phyloP scores from a whole-genome alignment of 805 yeast species.

The Candida insectorum region DNA sequence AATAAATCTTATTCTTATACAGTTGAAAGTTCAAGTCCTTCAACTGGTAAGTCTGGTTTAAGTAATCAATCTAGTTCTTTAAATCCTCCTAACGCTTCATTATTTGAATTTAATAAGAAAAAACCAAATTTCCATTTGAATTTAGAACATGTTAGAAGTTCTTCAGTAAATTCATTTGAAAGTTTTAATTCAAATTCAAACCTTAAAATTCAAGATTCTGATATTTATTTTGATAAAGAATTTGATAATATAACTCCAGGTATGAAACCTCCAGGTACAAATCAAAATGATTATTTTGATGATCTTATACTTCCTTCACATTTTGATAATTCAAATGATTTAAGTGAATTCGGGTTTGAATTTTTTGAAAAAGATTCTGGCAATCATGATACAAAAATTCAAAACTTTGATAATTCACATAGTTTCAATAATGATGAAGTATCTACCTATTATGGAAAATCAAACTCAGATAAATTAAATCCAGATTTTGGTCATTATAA shows the following conservation, averaged over 20 bases:
- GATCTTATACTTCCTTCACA: constrained; percentile 9
- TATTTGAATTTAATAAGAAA: constrained; percentile 8
- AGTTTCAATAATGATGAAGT: not conserved
- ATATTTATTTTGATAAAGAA: constrained; percentile 9
- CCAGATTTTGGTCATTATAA: not conserved
- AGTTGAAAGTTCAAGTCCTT: not conserved
- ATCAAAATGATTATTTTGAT: constrained; percentile 13
- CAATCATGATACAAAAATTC: too few species aligned
- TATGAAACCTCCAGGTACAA: constrained; percentile 29
- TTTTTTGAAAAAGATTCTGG: constrained; percentile 6
- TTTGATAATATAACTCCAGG: constrained; percentile 25
- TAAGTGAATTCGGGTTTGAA: constrained; percentile 20
- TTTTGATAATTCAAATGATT: constrained; percentile 13
- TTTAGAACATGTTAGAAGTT: constrained; percentile 7
- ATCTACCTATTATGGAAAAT: too few species aligned
- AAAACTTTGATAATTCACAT: too few species aligned
- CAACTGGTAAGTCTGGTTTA: not conserved
- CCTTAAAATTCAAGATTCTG: constrained; percentile 9
- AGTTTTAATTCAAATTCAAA: constrained; percentile 1
- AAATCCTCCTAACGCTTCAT: too few species aligned
- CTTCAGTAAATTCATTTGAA: constrained; percentile 3
- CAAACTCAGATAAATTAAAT: too few species aligned
- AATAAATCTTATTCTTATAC: constrained; percentile 12
- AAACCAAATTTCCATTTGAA: constrained; percentile 13
- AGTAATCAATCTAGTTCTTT: not conserved